Percentiles rank a stretch among this genome's conserved stretches.
Conservation (phyloP, 345 rosid species). For the Linum usitatissimum region DNA sequence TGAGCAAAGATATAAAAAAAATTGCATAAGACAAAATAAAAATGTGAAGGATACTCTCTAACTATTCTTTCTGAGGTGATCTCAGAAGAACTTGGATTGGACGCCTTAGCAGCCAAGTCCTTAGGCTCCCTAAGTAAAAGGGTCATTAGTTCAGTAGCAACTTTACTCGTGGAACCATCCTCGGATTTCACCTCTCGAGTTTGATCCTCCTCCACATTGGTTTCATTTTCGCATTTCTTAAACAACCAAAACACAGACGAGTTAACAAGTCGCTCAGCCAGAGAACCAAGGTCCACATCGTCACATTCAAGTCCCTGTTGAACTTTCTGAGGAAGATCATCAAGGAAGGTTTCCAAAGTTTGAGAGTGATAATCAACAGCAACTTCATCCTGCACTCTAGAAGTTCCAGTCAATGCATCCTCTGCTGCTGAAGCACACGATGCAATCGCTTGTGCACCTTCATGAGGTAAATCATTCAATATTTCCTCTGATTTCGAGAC, state of each 20-base stretch:
- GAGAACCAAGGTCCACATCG: slow-evolving; percentile 58
- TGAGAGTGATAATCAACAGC: slow-evolving; percentile 28
- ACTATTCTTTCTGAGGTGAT: slow-evolving; percentile 30
- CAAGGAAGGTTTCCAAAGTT: slow-evolving; percentile 50
- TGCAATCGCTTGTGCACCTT: slow-evolving; percentile 38
- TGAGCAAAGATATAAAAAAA: not conserved
- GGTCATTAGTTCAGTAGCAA: slow-evolving; percentile 38
- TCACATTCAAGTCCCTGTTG: slow-evolving; percentile 65
- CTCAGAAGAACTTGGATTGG: slow-evolving; percentile 23
- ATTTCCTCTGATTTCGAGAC: slow-evolving; percentile 24
- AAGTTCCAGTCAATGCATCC: slow-evolving; percentile 41
- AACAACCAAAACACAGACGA: slow-evolving; percentile 46
- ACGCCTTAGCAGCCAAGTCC: slow-evolving; percentile 38
- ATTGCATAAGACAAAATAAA: not conserved
- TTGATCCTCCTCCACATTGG: slow-evolving; percentile 29
- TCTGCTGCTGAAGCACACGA: slow-evolving; percentile 53
- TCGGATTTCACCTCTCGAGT: slow-evolving; percentile 20
- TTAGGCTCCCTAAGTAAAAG: slow-evolving; percentile 67
- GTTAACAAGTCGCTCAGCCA: slow-evolving; percentile 72
- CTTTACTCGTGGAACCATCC: slow-evolving; percentile 19
- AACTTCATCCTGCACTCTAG: slow-evolving; percentile 44
- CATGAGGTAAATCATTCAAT: slow-evolving; percentile 28
- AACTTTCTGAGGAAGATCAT: slow-evolving; percentile 46
- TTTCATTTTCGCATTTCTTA: slow-evolving; percentile 39
- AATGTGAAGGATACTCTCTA: slow-evolving; percentile 69